These are phyloP conservation scores for Yamadazyma siamensis DNA, from an alignment of 1,139 yeast genomes.

Conservation along the genomic window DNA sequence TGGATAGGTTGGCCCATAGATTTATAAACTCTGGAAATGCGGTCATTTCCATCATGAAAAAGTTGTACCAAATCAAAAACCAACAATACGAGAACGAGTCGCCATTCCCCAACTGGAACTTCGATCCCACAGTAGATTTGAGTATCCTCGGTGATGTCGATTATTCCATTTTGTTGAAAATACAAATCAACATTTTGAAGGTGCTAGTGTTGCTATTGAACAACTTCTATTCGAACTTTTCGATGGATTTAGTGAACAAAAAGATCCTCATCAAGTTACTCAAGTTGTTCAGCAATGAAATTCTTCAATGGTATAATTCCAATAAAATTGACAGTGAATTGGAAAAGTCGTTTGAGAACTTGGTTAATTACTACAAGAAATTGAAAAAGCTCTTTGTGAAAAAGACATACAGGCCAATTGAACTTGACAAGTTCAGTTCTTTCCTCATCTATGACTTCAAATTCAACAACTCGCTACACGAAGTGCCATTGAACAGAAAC, in stretches of 20 bases:
- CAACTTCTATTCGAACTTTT: constrained; percentile 73
- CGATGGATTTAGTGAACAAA: constrained; percentile 63
- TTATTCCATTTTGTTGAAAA: constrained; percentile 59
- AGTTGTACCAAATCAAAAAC: constrained; percentile 14
- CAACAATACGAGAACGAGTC: constrained; percentile 7
- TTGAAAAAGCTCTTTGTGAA: constrained; percentile 73
- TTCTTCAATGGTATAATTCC: constrained; percentile 66
- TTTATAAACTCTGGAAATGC: constrained; percentile 48
- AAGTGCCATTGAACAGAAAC: constrained; percentile 48
- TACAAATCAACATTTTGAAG: constrained; percentile 80
- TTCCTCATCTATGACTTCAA: constrained; percentile 37
- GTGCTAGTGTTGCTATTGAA: constrained; percentile 69
- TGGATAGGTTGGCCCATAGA: constrained; percentile 42
- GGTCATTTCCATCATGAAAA: constrained; percentile 45
- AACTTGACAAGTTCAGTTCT: constrained; percentile 37
- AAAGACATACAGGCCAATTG: constrained; percentile 71
- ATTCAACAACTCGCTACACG: constrained; percentile 40
- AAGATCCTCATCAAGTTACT: constrained; percentile 62
- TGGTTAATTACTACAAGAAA: constrained; percentile 61
- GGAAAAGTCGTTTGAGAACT: constrained; percentile 43
- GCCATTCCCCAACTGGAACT: constrained; percentile 54
- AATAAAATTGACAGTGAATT: constrained; percentile 39
- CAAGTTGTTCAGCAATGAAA: constrained; percentile 67
- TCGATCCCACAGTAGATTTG: constrained; percentile 34
- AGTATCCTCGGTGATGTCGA: constrained; percentile 44